Evolutionary conservation across 2,329 filamentous ascomycete genomes (phyloP).

Genomic region (Didymella pinodella): DNA sequence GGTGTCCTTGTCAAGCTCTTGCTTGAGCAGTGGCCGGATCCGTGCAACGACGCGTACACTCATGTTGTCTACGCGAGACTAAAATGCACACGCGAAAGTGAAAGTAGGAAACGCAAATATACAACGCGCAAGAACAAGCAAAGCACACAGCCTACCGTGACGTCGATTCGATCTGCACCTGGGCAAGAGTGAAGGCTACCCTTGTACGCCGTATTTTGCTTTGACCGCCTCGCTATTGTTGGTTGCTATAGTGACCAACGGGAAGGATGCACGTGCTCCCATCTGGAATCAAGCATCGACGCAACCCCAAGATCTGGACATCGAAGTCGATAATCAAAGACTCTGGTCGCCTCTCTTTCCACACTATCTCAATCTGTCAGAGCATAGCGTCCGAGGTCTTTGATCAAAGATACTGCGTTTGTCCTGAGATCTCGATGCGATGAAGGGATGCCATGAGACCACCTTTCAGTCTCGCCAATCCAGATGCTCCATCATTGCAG

Average conservation of each 20-base stretch:
- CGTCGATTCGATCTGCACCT: slow-evolving; percentile 35
- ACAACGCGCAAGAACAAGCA: slow-evolving; percentile 43
- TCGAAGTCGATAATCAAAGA: neutral
- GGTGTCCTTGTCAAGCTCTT: slow-evolving; percentile 85
- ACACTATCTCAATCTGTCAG: neutral
- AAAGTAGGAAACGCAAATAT: slow-evolving; percentile 29
- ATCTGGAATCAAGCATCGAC: slow-evolving; percentile 1
- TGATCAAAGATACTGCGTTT: neutral
- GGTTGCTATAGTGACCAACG: slow-evolving; percentile 8
- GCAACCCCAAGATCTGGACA: neutral
- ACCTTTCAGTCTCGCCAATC: neutral
- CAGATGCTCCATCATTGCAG: neutral
- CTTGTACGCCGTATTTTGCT: slow-evolving; percentile 21
- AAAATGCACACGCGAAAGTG: slow-evolving; percentile 16
- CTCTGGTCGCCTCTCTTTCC: neutral
- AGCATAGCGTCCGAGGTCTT: neutral
- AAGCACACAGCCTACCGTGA: slow-evolving; percentile 41
- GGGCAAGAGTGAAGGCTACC: slow-evolving; percentile 16
- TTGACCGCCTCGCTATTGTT: slow-evolving; percentile 18
- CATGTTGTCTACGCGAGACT: slow-evolving; percentile 40
- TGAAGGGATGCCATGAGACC: neutral
- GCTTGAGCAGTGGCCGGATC: slow-evolving; percentile 85
- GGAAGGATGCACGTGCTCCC: slow-evolving; percentile 25
- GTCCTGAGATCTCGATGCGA: neutral
- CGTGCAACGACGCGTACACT: slow-evolving; percentile 88